A percentile compares a stretch with the other conserved stretches of the same genome.
Evolutionary conservation across 441 rosid species (phyloP).

Genomic region (Daphne laureola): DNA sequence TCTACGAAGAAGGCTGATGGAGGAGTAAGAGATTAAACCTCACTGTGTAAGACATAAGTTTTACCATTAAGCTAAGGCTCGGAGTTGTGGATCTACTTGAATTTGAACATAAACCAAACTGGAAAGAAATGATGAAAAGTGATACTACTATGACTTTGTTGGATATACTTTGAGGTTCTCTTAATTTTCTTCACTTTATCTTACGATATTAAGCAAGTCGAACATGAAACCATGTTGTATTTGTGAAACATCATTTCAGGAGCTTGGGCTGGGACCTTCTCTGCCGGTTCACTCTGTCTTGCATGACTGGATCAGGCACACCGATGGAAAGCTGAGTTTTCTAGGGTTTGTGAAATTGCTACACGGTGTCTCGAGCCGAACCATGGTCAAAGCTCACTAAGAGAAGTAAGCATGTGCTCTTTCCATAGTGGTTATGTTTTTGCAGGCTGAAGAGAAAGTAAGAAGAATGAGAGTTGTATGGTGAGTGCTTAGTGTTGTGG

Average conservation of each 20-base stretch:
- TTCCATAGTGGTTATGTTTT: background rate
- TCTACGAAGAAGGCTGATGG: too few species aligned
- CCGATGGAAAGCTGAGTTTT: slow-evolving; percentile 89
- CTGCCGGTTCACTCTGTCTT: slow-evolving; percentile 85
- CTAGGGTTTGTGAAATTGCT: slow-evolving; percentile 78
- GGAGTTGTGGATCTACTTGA: too few species aligned
- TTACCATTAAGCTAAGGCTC: too few species aligned
- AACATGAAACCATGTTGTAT: background rate
- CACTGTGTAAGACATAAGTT: too few species aligned
- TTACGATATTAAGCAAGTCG: background rate
- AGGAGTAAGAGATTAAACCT: too few species aligned
- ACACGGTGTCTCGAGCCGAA: slow-evolving; percentile 73
- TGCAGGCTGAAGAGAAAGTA: slow-evolving; percentile 12
- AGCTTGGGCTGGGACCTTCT: slow-evolving; percentile 82
- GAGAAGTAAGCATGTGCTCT: slow-evolving; percentile 3
- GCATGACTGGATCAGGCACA: slow-evolving; percentile 89
- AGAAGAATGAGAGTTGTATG: slow-evolving; percentile 5
- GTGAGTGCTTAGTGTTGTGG: slow-evolving; percentile 5
- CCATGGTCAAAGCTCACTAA: slow-evolving; percentile 57
- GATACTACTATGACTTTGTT: too few species aligned
- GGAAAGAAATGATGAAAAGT: too few species aligned
- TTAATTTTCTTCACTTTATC: background rate
- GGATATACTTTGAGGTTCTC: too few species aligned
- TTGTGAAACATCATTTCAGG: slow-evolving; percentile 34
- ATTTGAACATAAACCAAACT: too few species aligned